Percentiles rank a stretch among this genome's conserved stretches.
Conservation (phyloP, 345 rosid species). For the Arabis alpina region DNA sequence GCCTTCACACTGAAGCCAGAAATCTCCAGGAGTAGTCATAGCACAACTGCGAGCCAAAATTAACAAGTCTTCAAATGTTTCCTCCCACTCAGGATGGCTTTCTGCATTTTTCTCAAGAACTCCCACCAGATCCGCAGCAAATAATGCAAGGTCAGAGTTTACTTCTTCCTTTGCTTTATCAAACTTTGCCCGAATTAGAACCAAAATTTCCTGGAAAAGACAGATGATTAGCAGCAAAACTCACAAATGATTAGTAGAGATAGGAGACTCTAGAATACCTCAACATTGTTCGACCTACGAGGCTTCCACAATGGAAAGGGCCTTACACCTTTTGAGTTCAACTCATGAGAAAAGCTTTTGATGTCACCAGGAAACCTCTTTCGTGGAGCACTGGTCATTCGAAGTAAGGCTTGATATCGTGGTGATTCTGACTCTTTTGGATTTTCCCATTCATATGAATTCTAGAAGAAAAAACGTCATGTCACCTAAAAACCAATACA, state of each 20-base stretch:
- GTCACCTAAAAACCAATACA: slow-evolving; percentile 26
- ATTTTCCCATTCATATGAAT: slow-evolving; percentile 71
- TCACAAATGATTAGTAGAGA: slow-evolving; percentile 14
- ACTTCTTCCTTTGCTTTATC: slow-evolving; percentile 99
- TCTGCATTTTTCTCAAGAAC: slow-evolving; percentile 95
- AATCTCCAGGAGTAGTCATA: slow-evolving; percentile 90
- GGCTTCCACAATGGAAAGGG: slow-evolving; percentile 98
- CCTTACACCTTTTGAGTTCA: slow-evolving; percentile 96
- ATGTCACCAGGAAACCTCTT: slow-evolving; percentile 96
- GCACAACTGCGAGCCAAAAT: slow-evolving; percentile 97
- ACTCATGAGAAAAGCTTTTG: slow-evolving; percentile 99
- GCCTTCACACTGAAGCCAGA: slow-evolving; percentile 99
- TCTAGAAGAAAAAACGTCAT: slow-evolving; percentile 49
- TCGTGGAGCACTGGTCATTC: slow-evolving; percentile 92
- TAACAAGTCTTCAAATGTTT: slow-evolving; percentile 94
- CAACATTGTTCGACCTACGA: slow-evolving; percentile 83
- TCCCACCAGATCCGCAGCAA: slow-evolving; percentile 98
- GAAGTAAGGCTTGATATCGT: slow-evolving; percentile 95
- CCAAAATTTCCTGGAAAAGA: slow-evolving; percentile 74
- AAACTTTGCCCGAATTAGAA: slow-evolving; percentile 84
- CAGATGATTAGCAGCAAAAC: slow-evolving; percentile 33
- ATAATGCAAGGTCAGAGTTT: slow-evolving; percentile 93
- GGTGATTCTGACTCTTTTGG: slow-evolving; percentile 99
- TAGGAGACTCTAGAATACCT: slow-evolving; percentile 52
- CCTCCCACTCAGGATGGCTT: slow-evolving; percentile 98